Conservation (phyloP, 1,284 basidiomycete species). For the Naganishia sp. region DNA sequence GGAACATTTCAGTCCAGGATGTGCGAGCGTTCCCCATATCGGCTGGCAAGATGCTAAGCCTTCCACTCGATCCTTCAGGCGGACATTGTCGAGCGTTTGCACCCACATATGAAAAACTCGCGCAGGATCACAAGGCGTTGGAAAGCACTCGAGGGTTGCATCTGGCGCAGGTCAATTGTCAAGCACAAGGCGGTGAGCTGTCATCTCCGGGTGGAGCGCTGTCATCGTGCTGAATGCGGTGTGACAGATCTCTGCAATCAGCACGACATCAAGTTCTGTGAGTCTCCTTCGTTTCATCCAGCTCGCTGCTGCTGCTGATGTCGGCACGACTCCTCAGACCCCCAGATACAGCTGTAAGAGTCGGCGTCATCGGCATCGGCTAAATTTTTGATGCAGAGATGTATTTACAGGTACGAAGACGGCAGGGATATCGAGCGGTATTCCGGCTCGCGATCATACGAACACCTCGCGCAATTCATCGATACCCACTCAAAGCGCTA, state of each 20-base stretch:
- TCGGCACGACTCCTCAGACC: constrained; percentile 55
- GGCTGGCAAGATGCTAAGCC: background rate
- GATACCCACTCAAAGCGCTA: constrained; percentile 52
- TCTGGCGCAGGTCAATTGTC: constrained; percentile 83
- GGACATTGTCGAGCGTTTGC: constrained; percentile 55
- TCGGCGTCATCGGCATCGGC: background rate
- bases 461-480: constrained; percentile 61
- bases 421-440: constrained; percentile 67
- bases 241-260: constrained; percentile 72
- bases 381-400: background rate
- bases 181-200: constrained; percentile 72
- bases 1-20: constrained; percentile 54
- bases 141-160: constrained; percentile 63
- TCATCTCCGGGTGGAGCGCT: background rate
- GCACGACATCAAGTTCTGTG: constrained; percentile 67
- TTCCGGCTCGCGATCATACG: constrained; percentile 59
- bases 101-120: constrained; percentile 78
- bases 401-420: constrained; percentile 55
- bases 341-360: constrained; percentile 71
- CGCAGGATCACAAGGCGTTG: constrained; percentile 60
- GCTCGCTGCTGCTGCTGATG: background rate
- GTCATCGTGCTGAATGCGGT: constrained; percentile 6
- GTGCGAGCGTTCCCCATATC: constrained; percentile 36
- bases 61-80: constrained; percentile 37
- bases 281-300: constrained; percentile 31